Evolutionary conservation across 2,329 filamentous ascomycete species (phyloP), one percentile per base, ranked within the genome.

Genomic region (Colletotrichum incanum): DNA sequence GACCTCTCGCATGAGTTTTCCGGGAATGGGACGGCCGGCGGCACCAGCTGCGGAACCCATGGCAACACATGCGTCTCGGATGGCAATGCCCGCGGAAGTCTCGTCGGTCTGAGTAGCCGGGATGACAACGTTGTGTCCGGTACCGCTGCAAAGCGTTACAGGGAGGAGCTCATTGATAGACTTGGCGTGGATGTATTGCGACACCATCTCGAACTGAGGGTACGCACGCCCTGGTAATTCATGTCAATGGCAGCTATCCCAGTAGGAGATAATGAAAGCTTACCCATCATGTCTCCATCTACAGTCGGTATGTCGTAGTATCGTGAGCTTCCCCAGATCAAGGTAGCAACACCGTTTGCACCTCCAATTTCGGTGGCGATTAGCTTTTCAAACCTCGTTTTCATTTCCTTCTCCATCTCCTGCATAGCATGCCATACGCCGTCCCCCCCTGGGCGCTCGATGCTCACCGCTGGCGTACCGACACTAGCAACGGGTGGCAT

Each of bases 291-390:
- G 60, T 84, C 82, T 2, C 76, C 82, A 60, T 84, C 82, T 1
- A 84, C 76, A 7, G 78, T 76, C 0, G 81, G 80, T 3, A 79
- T 73, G 54, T 81, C 78, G 47, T 85, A 83, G 47, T 76, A 77
- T 14, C 74, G 72, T 4, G 77, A 84, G 77, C 72, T 83, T 73
- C 66, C 84, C 78, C 66, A 83, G 77, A 75, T 82, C 79, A 77
- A 82, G 37, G 72, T 83, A 76, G 76, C 82, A 9, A 88, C 78
- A 0, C 87, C 87, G 71, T 90, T 90, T 4, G 84, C 84, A 1
- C 88, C 88, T 0, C 88, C 88, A 52, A 90, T 90, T 71, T 80
- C 78, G 2, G 77, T 73, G 6, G 74, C 71, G 12, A 78, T 72
- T 9, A 77, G 65, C 8, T 71, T 68, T 52, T 74, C 66, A 14